phyloP scores from a whole-genome alignment of 1,284 basidiomycete genomes.

The Leccinum fallax region DNA sequence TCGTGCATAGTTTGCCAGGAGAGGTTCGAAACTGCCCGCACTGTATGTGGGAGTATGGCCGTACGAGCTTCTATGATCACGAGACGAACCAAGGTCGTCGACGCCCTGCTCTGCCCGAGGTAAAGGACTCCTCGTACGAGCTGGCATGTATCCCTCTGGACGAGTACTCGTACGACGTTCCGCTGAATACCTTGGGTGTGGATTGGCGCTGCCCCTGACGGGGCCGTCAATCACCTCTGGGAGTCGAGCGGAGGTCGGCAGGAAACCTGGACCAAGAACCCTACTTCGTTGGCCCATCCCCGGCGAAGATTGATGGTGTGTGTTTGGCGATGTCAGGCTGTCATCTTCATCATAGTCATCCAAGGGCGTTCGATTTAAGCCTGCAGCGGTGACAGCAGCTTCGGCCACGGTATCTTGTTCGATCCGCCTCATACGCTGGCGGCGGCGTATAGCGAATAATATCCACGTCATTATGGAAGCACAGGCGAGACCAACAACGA shows the following conservation, averaged over 20 bases:
- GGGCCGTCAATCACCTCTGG: slow-evolving; percentile 28
- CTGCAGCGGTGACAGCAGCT: slow-evolving; percentile 68
- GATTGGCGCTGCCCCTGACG: slow-evolving; percentile 45
- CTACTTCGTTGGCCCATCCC: slow-evolving; percentile 36
- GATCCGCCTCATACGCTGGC: slow-evolving; percentile 56
- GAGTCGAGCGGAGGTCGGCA: slow-evolving; percentile 18
- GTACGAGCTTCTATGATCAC: slow-evolving; percentile 41
- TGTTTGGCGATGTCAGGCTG: slow-evolving; percentile 30
- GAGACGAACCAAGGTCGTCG: slow-evolving; percentile 40
- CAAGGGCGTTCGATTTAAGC: slow-evolving; percentile 61
- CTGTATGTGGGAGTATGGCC: slow-evolving; percentile 53
- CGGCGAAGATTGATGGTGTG: slow-evolving; percentile 32
- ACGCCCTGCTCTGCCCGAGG: slow-evolving; percentile 36
- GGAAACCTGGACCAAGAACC: slow-evolving; percentile 38
- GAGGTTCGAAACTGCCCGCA: slow-evolving; percentile 64
- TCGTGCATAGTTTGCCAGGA: slow-evolving; percentile 49
- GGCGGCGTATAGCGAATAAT: slow-evolving; percentile 67
- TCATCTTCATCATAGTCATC: slow-evolving; percentile 59
- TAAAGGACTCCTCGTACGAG: slow-evolving; percentile 50
- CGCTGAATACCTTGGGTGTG: slow-evolving; percentile 51
- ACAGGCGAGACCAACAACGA: slow-evolving; percentile 71
- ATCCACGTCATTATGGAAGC: slow-evolving; percentile 71
- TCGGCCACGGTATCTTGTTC: slow-evolving; percentile 70
- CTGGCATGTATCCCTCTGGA: slow-evolving; percentile 44
- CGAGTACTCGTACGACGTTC: slow-evolving; percentile 23